phyloP scores from a whole-genome alignment of 176 grass and related monocot species.

The Saccharum spontaneum region DNA sequence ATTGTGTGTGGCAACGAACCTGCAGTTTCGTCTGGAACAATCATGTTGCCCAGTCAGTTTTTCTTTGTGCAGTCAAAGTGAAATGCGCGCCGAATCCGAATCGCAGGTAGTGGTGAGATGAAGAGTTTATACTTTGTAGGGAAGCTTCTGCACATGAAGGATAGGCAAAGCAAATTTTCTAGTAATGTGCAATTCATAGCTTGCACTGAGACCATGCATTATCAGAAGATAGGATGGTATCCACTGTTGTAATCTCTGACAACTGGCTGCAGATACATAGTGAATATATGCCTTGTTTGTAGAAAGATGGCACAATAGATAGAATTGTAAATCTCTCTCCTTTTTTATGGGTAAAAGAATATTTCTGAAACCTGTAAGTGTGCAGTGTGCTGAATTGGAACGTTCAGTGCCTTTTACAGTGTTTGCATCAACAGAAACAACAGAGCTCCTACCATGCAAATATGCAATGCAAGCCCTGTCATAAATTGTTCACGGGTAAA shows the following conservation, averaged over 20 bases:
- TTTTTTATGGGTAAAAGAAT: background rate
- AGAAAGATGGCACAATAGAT: conserved; percentile 8
- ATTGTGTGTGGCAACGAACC: conserved; percentile 3
- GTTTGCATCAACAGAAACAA: background rate
- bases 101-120: background rate
- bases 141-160: background rate
- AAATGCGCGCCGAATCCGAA: background rate
- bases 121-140: background rate
- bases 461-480: background rate
- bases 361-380: background rate
- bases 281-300: background rate
- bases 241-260: conserved; percentile 14
- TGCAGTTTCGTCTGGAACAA: background rate
- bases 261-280: conserved; percentile 19
- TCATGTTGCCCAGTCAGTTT: background rate
- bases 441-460: background rate
- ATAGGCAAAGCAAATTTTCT: background rate
- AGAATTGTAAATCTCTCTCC: background rate
- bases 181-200: background rate
- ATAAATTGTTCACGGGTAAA: background rate
- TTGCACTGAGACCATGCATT: background rate
- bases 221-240: conserved; percentile 3
- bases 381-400: background rate
- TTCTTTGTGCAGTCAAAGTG: background rate
- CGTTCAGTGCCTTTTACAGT: background rate